Percentiles rank a stretch among this genome's conserved stretches.
These are phyloP conservation scores for Ocimum tenuiflorum DNA, from an alignment of 257 asterid genomes.

Conservation along the genomic window DNA sequence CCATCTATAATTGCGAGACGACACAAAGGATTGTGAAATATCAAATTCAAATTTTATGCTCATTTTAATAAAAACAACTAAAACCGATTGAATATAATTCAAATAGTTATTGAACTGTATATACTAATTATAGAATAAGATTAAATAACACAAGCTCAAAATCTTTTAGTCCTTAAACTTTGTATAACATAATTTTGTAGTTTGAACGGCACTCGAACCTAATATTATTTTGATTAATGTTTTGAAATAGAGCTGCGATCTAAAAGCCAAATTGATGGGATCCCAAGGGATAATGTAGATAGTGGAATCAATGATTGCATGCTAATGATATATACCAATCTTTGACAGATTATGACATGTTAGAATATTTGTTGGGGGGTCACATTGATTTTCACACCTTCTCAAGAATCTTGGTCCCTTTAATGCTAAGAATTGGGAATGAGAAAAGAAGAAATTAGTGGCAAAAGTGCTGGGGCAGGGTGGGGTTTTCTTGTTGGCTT, in stretches of 20 bases:
- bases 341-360: slow-evolving; percentile 37
- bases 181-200: too few species aligned
- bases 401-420: slow-evolving; percentile 24
- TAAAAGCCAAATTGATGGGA: not conserved
- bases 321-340: slow-evolving; percentile 23
- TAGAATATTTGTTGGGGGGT: slow-evolving; percentile 52
- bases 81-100: too few species aligned
- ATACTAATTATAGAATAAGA: too few species aligned
- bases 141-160: too few species aligned
- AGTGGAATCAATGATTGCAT: slow-evolving; percentile 42
- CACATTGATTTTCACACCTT: slow-evolving; percentile 43
- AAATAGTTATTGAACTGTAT: too few species aligned
- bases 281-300: slow-evolving; percentile 21
- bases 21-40: too few species aligned
- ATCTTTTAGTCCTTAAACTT: too few species aligned
- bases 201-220: too few species aligned
- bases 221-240: too few species aligned
- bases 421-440: not conserved
- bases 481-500: not conserved
- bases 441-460: not conserved
- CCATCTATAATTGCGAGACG: too few species aligned
- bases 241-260: not conserved
- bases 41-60: too few species aligned
- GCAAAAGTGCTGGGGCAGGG: not conserved
- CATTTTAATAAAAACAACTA: too few species aligned